Base-by-base conservation (phyloP, 768 basidiomycete species). In the Dacryopinax primogenitus region DNA sequence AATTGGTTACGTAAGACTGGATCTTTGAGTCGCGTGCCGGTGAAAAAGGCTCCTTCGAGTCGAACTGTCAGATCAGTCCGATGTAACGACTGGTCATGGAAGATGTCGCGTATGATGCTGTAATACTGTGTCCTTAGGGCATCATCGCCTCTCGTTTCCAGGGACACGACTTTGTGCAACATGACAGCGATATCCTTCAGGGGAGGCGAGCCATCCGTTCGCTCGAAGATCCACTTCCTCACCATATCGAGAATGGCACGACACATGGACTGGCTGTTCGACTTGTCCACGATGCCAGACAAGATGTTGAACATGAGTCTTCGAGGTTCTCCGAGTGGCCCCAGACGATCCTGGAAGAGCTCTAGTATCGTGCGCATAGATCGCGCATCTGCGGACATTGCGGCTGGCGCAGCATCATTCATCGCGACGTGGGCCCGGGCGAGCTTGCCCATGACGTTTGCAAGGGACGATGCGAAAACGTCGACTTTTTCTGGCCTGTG, bases 121-220 rank as follows among this genome's bases (percentile, higher is more conserved):
- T 98, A 80, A 73, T 92, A 98, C 41, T 86, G 82, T 47, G 86
- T 83, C 74, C 89, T 91, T 2, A 98, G 80, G 2, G 78, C 69
- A n/a, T 93, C 89, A 36, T 84, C 86, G 33, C 88, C 85, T 26
- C 79, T 79, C 61, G 72, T 71, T 75, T 97, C 93, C 70, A 86
- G 92, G 11, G 82, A 78, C 4, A 83, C 81, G 92, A 99, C 94
- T 73, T 90, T 91, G 71, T 88, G 85, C 67, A 99, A 75, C 33
- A 98, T 77, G 32, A 81, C 86, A 1, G 94, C 87, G 75, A 97
- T 98, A 77, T 99, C 96, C 75, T 96, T 97, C 83, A 90, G 86
- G 0, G 89, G 89, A 6, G 94, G 94, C 72, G 88, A 89, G 1
- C 86, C 80, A 65, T 96, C 92, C 63, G 87, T 87, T 70, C 84